phyloP scores from a whole-genome alignment of 2,329 filamentous ascomycete genomes.

The Pyrenophora teres region DNA sequence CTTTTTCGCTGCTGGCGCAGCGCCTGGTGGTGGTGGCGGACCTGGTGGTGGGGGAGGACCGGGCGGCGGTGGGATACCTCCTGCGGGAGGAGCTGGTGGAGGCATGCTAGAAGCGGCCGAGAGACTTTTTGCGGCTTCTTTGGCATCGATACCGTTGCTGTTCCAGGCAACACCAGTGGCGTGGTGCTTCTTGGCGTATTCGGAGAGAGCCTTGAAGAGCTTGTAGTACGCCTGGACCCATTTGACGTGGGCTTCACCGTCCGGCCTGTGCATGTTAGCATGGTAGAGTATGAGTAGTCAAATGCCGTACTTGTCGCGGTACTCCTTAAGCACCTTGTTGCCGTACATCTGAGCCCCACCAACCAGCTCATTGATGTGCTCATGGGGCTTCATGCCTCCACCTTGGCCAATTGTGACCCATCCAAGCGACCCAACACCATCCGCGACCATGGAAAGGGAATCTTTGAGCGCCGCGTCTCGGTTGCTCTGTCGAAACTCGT shows the following conservation, averaged over 20 bases:
- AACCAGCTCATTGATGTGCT: conserved; percentile 82
- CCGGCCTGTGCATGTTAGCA: conserved; percentile 54
- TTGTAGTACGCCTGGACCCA: conserved; percentile 94
- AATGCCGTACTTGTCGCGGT: conserved; percentile 73
- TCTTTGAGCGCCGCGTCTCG: conserved; percentile 75
- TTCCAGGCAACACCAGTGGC: conserved; percentile 86
- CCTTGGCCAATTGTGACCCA: conserved; percentile 80
- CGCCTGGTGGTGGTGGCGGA: conserved; percentile 39
- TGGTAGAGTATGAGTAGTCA: background rate
- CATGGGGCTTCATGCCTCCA: conserved; percentile 69
- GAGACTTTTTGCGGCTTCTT: conserved; percentile 67
- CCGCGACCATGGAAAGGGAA: conserved; percentile 83
- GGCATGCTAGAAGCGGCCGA: conserved; percentile 65
- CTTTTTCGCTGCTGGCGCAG: conserved; percentile 58
- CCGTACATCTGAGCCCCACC: conserved; percentile 90
- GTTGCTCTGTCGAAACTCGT: conserved; percentile 80
- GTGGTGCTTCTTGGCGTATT: conserved; percentile 85
- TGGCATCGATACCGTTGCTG: conserved; percentile 71
- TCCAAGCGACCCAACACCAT: conserved; percentile 85
- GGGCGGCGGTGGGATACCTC: conserved; percentile 66
- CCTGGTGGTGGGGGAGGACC: conserved; percentile 66
- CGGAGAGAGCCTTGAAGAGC: conserved; percentile 80
- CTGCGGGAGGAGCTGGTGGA: conserved; percentile 66
- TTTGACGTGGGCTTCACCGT: conserved; percentile 73
- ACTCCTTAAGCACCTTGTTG: conserved; percentile 89